A percentile compares a stretch with the other conserved stretches of the same genome.
phyloP scores from a whole-genome alignment of 176 grass and related monocot genomes.

The Aegilops sharonensis region DNA sequence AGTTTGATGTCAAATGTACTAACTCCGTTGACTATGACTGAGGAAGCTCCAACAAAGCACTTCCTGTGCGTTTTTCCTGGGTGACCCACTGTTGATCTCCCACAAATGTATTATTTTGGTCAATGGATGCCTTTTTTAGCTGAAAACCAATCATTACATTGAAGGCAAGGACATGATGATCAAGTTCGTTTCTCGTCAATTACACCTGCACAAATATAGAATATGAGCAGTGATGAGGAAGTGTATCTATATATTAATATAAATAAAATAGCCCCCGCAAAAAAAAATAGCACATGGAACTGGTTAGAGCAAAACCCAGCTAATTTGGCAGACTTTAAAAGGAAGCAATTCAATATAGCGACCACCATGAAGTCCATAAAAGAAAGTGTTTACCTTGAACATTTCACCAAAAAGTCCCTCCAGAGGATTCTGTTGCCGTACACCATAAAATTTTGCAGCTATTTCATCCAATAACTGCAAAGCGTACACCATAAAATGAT shows the following conservation, averaged over 20 bases:
- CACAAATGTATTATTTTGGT: constrained; percentile 25
- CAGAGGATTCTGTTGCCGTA: constrained; percentile 59
- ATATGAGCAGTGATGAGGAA: not conserved
- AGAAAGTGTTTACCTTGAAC: constrained; percentile 66
- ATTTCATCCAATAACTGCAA: constrained; percentile 94
- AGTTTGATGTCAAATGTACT: not conserved
- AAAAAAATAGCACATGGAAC: not conserved
- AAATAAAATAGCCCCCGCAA: no score
- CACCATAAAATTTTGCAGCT: constrained; percentile 81
- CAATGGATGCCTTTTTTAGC: not conserved
- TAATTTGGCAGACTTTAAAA: not conserved
- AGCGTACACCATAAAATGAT: not conserved
- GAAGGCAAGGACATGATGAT: not conserved
- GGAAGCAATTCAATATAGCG: not conserved
- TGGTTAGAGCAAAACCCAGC: not conserved
- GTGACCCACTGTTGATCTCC: constrained; percentile 13
- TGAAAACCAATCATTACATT: not conserved
- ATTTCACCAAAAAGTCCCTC: constrained; percentile 95
- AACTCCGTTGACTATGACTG: not conserved
- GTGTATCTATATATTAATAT: not conserved
- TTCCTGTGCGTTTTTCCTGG: not conserved
- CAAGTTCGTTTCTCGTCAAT: not conserved
- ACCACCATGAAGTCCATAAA: not conserved
- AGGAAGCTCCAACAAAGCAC: not conserved
- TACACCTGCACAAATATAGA: constrained; percentile 38